Conservation (phyloP, 352 stramenopile genomes). For the Phytophthora constricta region DNA sequence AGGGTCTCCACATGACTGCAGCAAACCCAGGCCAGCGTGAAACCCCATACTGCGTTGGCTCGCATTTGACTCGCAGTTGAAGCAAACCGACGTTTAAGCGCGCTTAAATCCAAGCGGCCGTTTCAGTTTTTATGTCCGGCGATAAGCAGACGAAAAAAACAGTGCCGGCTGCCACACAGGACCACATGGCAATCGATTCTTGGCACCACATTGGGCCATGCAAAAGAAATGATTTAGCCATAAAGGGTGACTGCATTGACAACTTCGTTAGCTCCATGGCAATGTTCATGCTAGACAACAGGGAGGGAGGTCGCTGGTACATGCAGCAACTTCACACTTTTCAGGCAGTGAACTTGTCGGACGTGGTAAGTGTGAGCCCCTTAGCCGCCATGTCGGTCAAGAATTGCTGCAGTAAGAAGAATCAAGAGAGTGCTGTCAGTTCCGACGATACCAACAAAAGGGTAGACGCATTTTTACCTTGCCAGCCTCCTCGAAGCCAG, state of each 20-base stretch:
- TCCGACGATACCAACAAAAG: slow-evolving; percentile 9
- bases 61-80: neutral
- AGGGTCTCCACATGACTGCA: no score
- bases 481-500: slow-evolving; percentile 72
- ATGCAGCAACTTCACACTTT: slow-evolving; percentile 5
- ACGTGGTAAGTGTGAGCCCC: slow-evolving; percentile 70
- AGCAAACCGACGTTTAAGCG: slow-evolving; percentile 31
- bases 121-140: slow-evolving; percentile 22
- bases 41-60: neutral
- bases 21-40: neutral
- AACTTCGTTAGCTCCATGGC: no score
- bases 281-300: no score
- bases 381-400: slow-evolving; percentile 65
- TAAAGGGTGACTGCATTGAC: slow-evolving; percentile 1
- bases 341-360: slow-evolving; percentile 47
- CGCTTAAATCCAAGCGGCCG: slow-evolving; percentile 32
- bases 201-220: slow-evolving; percentile 1
- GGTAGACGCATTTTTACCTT: slow-evolving; percentile 41
- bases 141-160: slow-evolving; percentile 13
- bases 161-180: neutral
- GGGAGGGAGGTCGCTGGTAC: no score
- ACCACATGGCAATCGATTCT: slow-evolving; percentile 13
- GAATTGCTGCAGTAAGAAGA: slow-evolving; percentile 56
- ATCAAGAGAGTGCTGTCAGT: slow-evolving; percentile 14
- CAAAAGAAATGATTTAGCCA: slow-evolving; percentile 18